Conservation (phyloP, 331 rosid genomes). For the Cydonia oblonga region DNA sequence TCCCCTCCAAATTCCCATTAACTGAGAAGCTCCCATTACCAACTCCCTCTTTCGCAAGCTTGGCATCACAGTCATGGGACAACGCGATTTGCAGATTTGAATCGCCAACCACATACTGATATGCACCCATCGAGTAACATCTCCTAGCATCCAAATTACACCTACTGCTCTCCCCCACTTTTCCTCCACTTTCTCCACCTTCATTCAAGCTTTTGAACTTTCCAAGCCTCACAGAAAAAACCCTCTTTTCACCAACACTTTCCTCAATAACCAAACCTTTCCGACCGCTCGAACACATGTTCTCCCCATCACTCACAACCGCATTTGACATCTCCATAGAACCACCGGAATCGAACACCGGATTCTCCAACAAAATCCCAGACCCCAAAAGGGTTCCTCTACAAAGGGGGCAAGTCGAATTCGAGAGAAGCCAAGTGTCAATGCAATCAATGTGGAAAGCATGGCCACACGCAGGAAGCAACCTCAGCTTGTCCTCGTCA, state of each 20-base stretch:
- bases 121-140: constrained; percentile 89
- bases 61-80: constrained; percentile 9
- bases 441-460: constrained; percentile 77
- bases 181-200: constrained; percentile 15
- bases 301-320: constrained; percentile 28
- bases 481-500: constrained; percentile 50
- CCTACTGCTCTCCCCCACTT: constrained; percentile 27
- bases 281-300: constrained; percentile 11
- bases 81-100: constrained; percentile 51
- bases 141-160: constrained; percentile 53
- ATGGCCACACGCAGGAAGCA: constrained; percentile 76
- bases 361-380: constrained; percentile 22
- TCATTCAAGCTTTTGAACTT: constrained; percentile 38
- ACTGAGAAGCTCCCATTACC: neutral
- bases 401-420: constrained; percentile 20
- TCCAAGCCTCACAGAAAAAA: constrained; percentile 78
- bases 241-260: constrained; percentile 25
- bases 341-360: constrained; percentile 15
- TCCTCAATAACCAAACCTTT: constrained; percentile 21
- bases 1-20: constrained; percentile 40
- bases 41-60: neutral
- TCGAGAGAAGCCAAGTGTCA: constrained; percentile 90
- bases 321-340: constrained; percentile 18
- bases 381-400: constrained; percentile 37
- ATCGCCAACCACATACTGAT: constrained; percentile 57